phyloP scores from a whole-genome alignment of 441 rosid genomes.

The Adansonia madagascariensis region DNA sequence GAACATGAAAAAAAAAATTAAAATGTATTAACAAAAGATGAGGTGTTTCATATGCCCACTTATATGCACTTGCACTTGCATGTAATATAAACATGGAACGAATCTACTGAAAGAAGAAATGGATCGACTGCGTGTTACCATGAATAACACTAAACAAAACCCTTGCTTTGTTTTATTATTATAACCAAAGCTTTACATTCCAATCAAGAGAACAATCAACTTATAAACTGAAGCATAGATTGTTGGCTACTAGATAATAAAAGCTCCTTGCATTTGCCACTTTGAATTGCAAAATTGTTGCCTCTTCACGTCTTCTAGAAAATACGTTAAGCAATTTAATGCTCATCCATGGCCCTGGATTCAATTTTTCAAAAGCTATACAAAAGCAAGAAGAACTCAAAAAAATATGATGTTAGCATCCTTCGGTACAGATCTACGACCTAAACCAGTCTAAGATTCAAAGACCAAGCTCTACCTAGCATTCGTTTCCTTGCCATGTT shows the following conservation, averaged over 20 bases:
- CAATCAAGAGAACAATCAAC: background rate
- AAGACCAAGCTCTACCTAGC: background rate
- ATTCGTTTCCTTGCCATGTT: background rate
- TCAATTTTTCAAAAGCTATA: background rate
- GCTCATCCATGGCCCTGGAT: background rate
- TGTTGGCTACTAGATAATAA: background rate
- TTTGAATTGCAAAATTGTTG: background rate
- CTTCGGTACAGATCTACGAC: background rate
- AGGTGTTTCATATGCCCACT: background rate
- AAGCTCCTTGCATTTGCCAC: background rate
- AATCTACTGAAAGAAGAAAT: background rate
- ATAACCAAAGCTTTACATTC: constrained; percentile 2
- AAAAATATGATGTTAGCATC: background rate
- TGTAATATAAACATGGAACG: background rate
- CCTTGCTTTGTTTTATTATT: background rate
- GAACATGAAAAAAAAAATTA: constrained; percentile 19
- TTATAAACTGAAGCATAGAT: background rate
- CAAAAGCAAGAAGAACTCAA: constrained; percentile 7
- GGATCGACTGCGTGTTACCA: background rate
- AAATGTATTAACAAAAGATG: constrained; percentile 15
- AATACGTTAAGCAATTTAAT: background rate
- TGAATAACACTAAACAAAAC: background rate
- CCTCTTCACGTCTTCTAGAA: background rate
- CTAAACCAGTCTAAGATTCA: background rate
- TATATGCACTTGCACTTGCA: background rate